Evolutionary conservation across 768 basidiomycete species (phyloP).

Genomic region (Tylopilus subfusipes): DNA sequence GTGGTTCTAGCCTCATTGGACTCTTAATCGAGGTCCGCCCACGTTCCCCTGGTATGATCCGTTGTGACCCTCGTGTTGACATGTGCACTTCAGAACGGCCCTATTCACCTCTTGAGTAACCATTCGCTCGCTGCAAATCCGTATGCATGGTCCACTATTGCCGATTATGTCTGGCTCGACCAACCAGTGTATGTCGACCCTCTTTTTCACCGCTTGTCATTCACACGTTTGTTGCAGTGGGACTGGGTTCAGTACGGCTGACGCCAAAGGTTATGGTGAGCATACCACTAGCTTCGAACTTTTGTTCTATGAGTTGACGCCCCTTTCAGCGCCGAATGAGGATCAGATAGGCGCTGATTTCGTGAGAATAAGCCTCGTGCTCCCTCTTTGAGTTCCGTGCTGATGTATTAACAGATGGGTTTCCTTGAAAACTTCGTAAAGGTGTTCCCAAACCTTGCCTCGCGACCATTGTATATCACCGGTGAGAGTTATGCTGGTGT

Average conservation of each 20-base stretch:
- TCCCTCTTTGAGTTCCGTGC: background rate
- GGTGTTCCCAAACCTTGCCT: constrained; percentile 65
- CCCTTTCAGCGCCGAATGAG: constrained; percentile 47
- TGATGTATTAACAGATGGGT: constrained; percentile 46
- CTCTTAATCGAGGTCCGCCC: constrained; percentile 54
- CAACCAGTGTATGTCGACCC: constrained; percentile 50
- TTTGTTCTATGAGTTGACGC: background rate
- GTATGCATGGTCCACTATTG: constrained; percentile 54
- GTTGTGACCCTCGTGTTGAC: background rate
- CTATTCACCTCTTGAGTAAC: constrained; percentile 52
- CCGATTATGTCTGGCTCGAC: constrained; percentile 64
- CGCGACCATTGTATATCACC: constrained; percentile 62
- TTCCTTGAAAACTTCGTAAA: constrained; percentile 69
- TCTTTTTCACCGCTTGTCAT: background rate
- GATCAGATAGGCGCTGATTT: constrained; percentile 56
- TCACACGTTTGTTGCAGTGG: constrained; percentile 38
- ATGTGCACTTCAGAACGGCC: constrained; percentile 51
- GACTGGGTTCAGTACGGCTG: constrained; percentile 62
- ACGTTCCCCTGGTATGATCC: background rate
- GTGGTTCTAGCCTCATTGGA: constrained; percentile 63
- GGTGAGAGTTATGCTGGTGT: constrained; percentile 75
- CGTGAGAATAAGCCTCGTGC: constrained; percentile 26
- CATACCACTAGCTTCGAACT: background rate
- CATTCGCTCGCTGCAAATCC: constrained; percentile 46
- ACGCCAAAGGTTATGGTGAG: constrained; percentile 54